Percentiles rank a stretch among this genome's conserved stretches.
phyloP scores from a whole-genome alignment of 352 stramenopile species.

The Globisporangium paddicum region DNA sequence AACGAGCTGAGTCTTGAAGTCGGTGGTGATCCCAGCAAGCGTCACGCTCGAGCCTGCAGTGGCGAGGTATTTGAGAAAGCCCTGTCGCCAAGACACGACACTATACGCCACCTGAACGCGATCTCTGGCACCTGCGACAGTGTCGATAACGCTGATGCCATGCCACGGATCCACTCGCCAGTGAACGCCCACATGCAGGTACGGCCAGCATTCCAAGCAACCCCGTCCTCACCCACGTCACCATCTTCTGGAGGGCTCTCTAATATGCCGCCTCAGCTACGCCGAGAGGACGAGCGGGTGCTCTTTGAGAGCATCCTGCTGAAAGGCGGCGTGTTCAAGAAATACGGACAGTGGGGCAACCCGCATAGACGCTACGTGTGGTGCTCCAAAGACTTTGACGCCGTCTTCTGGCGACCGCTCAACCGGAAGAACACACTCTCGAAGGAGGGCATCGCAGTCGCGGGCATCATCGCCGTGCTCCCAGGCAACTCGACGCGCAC shows the following conservation, averaged over 20 bases:
- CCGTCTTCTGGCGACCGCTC: conserved; percentile 59
- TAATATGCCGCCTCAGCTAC: not conserved
- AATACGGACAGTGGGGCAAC: conserved; percentile 72
- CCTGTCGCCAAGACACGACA: not conserved
- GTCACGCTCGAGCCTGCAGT: not conserved
- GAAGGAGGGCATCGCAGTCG: conserved; percentile 49
- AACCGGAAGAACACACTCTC: conserved; percentile 59
- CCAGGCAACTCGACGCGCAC: conserved; percentile 55
- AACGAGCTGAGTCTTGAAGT: not conserved
- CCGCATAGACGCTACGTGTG: conserved; percentile 71
- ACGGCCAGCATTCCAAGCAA: not conserved
- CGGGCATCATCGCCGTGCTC: conserved; percentile 42
- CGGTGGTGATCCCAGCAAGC: not conserved
- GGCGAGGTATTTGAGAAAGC: not conserved
- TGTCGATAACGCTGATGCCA: not conserved
- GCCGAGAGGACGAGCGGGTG: conserved; percentile 29
- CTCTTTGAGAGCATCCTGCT: conserved; percentile 57
- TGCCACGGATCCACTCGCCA: not conserved
- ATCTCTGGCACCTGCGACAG: not conserved
- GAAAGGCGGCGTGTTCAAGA: conserved; percentile 70
- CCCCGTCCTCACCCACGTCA: not conserved
- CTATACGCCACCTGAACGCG: not conserved
- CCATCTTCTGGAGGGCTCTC: not conserved
- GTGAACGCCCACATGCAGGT: not conserved
- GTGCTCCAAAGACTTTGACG: conserved; percentile 62